These are phyloP conservation scores for Pittosporum tobira DNA, from an alignment of 129 eudicot genomes.

Conservation along the genomic window DNA sequence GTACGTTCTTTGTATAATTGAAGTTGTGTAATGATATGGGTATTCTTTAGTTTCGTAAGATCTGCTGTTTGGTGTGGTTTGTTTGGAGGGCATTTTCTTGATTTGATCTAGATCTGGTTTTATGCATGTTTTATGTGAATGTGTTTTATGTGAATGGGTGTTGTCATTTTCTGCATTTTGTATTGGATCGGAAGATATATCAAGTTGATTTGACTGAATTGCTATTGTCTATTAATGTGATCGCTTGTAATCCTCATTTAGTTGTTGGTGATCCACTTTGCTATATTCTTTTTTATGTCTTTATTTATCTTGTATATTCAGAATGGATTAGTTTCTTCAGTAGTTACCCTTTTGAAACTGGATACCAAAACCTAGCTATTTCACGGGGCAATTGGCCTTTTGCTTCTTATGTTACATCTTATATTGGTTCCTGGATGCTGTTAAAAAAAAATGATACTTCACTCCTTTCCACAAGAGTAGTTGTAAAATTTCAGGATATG, in stretches of 20 bases:
- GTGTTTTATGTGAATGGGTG: not conserved
- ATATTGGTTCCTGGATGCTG: not conserved
- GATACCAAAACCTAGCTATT: too few relatives aligned
- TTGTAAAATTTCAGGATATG: too few relatives aligned
- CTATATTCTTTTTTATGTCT: not conserved
- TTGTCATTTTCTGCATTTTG: not conserved
- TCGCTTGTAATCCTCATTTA: conserved; percentile 7
- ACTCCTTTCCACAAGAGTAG: too few relatives aligned
- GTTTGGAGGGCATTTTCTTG: not conserved
- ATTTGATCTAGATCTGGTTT: conserved; percentile 18
- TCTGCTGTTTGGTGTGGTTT: conserved; percentile 11
- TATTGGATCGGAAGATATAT: conserved; percentile 13
- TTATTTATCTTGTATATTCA: not conserved
- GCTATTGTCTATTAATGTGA: conserved; percentile 9
- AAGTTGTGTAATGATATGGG: conserved; percentile 5
- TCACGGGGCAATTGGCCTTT: too few relatives aligned
- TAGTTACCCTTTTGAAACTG: too few relatives aligned
- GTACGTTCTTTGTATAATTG: not conserved
- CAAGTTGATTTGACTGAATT: not conserved
- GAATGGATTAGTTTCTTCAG: too few relatives aligned
- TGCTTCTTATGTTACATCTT: not conserved
- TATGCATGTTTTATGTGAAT: conserved; percentile 2
- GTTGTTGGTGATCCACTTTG: conserved; percentile 7
- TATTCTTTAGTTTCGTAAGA: conserved; percentile 15
- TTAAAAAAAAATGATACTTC: too few relatives aligned